Percentiles rank a stretch among this genome's conserved stretches.
Evolutionary conservation across 2,329 filamentous ascomycete species (phyloP).

Genomic region (Ophiostoma perfectum): DNA sequence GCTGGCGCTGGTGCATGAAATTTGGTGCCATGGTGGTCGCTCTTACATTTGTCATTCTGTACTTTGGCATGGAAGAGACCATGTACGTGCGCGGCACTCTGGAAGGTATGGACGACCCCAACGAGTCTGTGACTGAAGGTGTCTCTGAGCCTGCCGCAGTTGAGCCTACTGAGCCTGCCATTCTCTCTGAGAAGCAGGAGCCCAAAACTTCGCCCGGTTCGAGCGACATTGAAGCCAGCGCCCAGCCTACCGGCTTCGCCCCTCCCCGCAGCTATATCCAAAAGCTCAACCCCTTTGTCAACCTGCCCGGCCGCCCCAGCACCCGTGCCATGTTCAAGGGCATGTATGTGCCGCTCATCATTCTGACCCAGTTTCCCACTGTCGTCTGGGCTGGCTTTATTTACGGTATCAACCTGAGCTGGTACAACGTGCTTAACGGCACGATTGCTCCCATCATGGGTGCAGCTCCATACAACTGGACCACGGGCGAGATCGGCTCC

Average conservation of each 20-base stretch:
- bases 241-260: neutral
- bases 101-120: slow-evolving; percentile 30
- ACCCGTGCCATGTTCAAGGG: slow-evolving; percentile 27
- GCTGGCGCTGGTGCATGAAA: slow-evolving; percentile 48
- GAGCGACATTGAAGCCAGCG: slow-evolving; percentile 4
- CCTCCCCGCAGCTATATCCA: slow-evolving; percentile 4
- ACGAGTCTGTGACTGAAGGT: slow-evolving; percentile 25
- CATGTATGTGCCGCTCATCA: slow-evolving; percentile 15
- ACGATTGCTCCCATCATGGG: slow-evolving; percentile 27
- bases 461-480: slow-evolving; percentile 28
- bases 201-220: neutral
- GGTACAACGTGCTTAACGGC: slow-evolving; percentile 31
- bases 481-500: slow-evolving; percentile 25
- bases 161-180: neutral
- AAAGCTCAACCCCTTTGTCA: slow-evolving; percentile 16
- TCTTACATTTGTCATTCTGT: slow-evolving; percentile 45
- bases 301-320: slow-evolving; percentile 26
- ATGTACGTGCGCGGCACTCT: slow-evolving; percentile 43
- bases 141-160: neutral
- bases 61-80: slow-evolving; percentile 58
- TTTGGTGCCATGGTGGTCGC: slow-evolving; percentile 51
- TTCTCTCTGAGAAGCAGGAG: neutral
- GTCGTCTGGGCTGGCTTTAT: slow-evolving; percentile 28
- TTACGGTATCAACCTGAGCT: slow-evolving; percentile 30
- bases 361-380: slow-evolving; percentile 22